Conservation (phyloP, 1,284 basidiomycete species). For the Leccinum pachyderme region DNA sequence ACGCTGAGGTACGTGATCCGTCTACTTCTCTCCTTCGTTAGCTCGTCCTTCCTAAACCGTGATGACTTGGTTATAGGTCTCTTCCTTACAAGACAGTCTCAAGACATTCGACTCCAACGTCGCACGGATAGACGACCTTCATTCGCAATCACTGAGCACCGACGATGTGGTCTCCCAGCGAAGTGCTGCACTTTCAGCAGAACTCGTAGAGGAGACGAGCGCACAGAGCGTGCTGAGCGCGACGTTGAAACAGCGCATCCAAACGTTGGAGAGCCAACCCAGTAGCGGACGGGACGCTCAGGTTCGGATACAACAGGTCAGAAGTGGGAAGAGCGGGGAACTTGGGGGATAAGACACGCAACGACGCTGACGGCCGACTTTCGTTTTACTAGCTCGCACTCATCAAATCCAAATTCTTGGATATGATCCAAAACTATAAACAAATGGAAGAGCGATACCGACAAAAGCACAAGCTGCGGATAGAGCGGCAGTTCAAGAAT, state of each 20-base stretch:
- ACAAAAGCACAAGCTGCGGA: slow-evolving; percentile 39
- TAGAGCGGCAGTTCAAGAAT: neutral
- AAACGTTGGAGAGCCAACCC: slow-evolving; percentile 72
- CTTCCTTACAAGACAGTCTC: neutral
- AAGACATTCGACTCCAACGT: neutral
- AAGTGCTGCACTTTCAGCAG: neutral
- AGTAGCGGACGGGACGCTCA: slow-evolving; percentile 75
- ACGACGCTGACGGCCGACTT: neutral
- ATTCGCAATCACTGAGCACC: slow-evolving; percentile 68
- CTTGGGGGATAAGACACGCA: neutral
- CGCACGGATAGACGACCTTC: neutral
- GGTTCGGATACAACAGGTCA: slow-evolving; percentile 81
- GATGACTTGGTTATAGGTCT: neutral
- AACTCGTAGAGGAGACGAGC: neutral
- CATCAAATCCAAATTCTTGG: neutral
- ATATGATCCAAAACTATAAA: neutral
- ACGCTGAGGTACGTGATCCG: neutral
- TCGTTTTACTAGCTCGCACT: neutral
- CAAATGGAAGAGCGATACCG: neutral
- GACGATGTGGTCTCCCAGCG: slow-evolving; percentile 51
- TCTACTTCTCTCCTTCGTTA: neutral
- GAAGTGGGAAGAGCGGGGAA: neutral
- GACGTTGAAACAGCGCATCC: slow-evolving; percentile 53
- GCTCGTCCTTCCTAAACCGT: too few relatives aligned
- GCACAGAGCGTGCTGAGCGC: neutral